phyloP scores from a whole-genome alignment of 208 protist species.

The Trypanosoma melophagium region DNA sequence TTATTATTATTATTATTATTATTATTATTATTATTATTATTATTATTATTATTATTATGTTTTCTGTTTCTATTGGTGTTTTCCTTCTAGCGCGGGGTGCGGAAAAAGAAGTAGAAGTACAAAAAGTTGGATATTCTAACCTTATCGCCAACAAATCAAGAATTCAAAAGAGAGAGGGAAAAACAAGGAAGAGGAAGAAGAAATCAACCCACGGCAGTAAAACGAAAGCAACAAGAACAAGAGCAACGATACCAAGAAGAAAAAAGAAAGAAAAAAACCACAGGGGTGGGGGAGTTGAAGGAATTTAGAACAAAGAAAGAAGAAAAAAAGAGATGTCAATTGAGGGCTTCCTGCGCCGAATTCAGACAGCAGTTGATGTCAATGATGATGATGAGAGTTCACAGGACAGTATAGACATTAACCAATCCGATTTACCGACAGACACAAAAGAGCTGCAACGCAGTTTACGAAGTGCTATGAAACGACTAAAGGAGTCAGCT shows the following conservation, averaged over 20 bases:
- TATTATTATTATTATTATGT: too few species aligned
- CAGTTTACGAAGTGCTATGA: constrained; percentile 5
- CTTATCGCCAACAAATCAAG: too few species aligned
- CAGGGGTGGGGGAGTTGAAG: too few species aligned
- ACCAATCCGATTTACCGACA: constrained; percentile 7
- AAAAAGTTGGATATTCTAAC: too few species aligned
- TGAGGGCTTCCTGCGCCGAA: constrained; percentile 30
- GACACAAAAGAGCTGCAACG: constrained; percentile 14
- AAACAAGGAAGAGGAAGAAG: not conserved
- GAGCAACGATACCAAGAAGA: too few species aligned
- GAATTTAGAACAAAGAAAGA: not conserved
- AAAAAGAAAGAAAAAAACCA: constrained; percentile 6
- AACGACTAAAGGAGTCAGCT: constrained; percentile 17
- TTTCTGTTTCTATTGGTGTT: too few species aligned
- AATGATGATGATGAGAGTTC: constrained; percentile 19
- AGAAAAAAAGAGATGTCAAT: constrained; percentile 7
- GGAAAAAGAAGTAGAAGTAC: too few species aligned
- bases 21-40: too few species aligned
- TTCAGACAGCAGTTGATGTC: constrained; percentile 42
- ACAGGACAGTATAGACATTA: not conserved
- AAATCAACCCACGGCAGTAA: too few species aligned
- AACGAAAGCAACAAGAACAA: too few species aligned
- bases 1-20: too few species aligned
- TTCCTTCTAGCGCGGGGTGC: too few species aligned
- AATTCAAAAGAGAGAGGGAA: not conserved